Percentiles rank a stretch among this genome's conserved stretches.
Evolutionary conservation across 768 basidiomycete species (phyloP).

Genomic region (Postia placenta): DNA sequence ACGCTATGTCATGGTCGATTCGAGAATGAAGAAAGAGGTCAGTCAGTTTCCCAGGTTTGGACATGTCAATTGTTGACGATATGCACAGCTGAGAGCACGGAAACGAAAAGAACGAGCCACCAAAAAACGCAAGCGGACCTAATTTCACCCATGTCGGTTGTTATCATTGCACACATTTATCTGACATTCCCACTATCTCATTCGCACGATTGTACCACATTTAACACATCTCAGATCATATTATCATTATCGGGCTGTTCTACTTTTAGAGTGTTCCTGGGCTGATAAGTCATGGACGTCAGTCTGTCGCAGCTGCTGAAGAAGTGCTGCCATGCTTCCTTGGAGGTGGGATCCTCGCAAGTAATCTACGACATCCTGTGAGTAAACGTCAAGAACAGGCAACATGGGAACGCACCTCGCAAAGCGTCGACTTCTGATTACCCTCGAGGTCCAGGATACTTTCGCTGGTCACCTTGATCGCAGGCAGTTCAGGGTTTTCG

Average conservation of each 20-base stretch:
- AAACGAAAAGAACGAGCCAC: conserved; percentile 74
- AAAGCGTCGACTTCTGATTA: conserved; percentile 42
- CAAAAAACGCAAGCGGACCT: conserved; percentile 49
- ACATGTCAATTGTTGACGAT: neutral
- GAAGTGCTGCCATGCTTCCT: conserved; percentile 40
- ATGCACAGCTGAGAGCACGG: conserved; percentile 65
- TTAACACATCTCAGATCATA: conserved; percentile 8
- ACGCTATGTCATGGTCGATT: conserved; percentile 89
- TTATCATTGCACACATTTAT: neutral
- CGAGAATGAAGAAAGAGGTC: conserved; percentile 92
- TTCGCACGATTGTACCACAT: neutral
- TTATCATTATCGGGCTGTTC: neutral
- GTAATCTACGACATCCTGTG: conserved; percentile 32
- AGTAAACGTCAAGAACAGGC: neutral
- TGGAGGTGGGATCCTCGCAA: conserved; percentile 32
- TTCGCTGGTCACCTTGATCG: conserved; percentile 32
- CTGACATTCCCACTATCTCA: conserved; percentile 4
- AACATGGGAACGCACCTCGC: conserved; percentile 40
- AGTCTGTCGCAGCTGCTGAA: conserved; percentile 39
- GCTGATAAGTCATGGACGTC: conserved; percentile 22
- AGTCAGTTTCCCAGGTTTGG: conserved; percentile 31
- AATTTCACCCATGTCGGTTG: conserved; percentile 8
- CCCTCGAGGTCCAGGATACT: conserved; percentile 49
- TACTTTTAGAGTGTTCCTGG: conserved; percentile 2
- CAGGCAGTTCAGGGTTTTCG: neutral